These are phyloP conservation scores for Prunus campanulata DNA, from an alignment of 306 rosid species.

Conservation along the genomic window DNA sequence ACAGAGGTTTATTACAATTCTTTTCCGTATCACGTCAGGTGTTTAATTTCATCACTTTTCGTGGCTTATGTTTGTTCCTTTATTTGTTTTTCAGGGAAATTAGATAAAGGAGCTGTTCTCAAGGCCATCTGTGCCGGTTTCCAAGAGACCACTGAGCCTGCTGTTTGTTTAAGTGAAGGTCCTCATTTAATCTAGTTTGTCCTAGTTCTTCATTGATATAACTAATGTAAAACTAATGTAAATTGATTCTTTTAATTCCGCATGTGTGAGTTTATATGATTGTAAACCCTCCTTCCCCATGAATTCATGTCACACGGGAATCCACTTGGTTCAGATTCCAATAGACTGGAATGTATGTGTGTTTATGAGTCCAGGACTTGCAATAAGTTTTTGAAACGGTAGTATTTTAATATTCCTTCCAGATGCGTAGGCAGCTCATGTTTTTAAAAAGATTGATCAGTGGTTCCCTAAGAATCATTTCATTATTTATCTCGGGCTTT, in stretches of 20 bases:
- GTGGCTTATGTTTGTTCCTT: background rate
- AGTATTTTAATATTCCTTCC: background rate
- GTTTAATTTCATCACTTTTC: background rate
- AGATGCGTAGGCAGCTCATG: background rate
- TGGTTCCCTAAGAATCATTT: background rate
- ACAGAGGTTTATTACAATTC: conserved; percentile 57
- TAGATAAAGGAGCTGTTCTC: conserved; percentile 83
- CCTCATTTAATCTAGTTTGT: conserved; percentile 15
- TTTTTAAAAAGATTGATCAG: background rate
- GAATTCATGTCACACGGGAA: background rate
- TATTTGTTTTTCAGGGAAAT: conserved; percentile 54
- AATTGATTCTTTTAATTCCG: background rate
- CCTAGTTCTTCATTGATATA: background rate
- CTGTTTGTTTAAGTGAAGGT: conserved; percentile 89
- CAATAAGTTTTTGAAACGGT: background rate
- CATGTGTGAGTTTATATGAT: background rate
- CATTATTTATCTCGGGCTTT: background rate
- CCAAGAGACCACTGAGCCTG: conserved; percentile 87
- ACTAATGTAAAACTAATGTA: too few relatives aligned
- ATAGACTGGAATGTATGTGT: background rate
- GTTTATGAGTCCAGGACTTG: background rate
- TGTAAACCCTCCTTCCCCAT: background rate
- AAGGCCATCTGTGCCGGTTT: conserved; percentile 91
- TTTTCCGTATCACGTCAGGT: conserved; percentile 1
- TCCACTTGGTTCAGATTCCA: background rate